Evolutionary conservation across 768 basidiomycete genomes (phyloP).

Genomic region (Ephemerocybe angulata): DNA sequence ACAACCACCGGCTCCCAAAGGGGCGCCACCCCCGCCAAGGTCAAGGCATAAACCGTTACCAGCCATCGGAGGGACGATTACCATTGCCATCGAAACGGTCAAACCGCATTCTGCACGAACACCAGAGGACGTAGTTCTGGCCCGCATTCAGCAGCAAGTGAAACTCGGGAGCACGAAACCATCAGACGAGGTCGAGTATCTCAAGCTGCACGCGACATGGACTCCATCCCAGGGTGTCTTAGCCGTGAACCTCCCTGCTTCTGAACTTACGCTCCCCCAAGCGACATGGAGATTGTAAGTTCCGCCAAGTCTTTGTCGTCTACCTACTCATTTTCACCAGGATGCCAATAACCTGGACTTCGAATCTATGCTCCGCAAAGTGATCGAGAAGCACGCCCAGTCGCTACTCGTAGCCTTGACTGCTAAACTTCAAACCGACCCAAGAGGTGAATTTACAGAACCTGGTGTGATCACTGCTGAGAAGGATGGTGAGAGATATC

Average conservation of each 20-base stretch:
- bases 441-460: slow-evolving; percentile 56
- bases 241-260: slow-evolving; percentile 51
- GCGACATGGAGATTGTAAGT: slow-evolving; percentile 57
- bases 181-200: slow-evolving; percentile 73
- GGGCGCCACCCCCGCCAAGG: slow-evolving; percentile 21
- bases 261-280: slow-evolving; percentile 40
- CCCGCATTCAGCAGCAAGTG: slow-evolving; percentile 59
- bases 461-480: slow-evolving; percentile 57
- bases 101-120: slow-evolving; percentile 45
- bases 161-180: slow-evolving; percentile 53
- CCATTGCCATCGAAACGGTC: slow-evolving; percentile 62
- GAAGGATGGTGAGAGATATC: slow-evolving; percentile 46
- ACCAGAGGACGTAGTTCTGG: slow-evolving; percentile 50
- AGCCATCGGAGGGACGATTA: slow-evolving; percentile 66
- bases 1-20: slow-evolving; percentile 33
- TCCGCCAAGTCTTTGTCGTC: neutral
- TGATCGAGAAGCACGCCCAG: slow-evolving; percentile 63
- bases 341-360: slow-evolving; percentile 71
- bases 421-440: slow-evolving; percentile 48
- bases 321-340: slow-evolving; percentile 27
- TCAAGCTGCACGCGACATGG: slow-evolving; percentile 73
- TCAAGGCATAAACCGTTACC: slow-evolving; percentile 27
- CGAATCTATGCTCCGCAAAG: slow-evolving; percentile 58
- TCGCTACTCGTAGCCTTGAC: slow-evolving; percentile 59
- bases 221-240: slow-evolving; percentile 66